Percentiles rank a stretch among this genome's conserved stretches.
Conservation (phyloP, 495 filamentous ascomycete genomes). For the Annulohypoxylon moriforme region DNA sequence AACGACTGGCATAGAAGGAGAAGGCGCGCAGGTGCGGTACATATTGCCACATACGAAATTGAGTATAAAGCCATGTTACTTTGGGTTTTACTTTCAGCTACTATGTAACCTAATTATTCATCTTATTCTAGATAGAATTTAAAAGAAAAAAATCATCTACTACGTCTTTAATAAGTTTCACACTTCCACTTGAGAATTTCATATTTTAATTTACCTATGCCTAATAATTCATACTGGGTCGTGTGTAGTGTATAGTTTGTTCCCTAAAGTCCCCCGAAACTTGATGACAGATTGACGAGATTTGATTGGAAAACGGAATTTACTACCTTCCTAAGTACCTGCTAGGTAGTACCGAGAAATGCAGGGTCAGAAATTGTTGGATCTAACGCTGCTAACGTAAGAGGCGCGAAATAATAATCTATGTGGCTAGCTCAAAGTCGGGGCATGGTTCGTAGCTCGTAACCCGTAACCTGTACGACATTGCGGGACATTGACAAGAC, state of each 20-base stretch:
- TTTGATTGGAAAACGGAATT: conserved; percentile 35
- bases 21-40: neutral
- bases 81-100: neutral
- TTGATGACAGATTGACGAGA: conserved; percentile 42
- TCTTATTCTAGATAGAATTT: too few relatives aligned
- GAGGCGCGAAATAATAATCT: neutral
- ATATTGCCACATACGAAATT: neutral
- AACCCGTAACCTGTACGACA: neutral
- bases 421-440: neutral
- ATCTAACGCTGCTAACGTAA: conserved; percentile 9
- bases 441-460: neutral
- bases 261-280: neutral
- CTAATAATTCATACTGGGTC: neutral
- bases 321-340: too few relatives aligned
- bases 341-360: conserved; percentile 6
- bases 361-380: conserved; percentile 18
- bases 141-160: too few relatives aligned
- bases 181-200: neutral
- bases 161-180: too few relatives aligned
- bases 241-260: too few relatives aligned
- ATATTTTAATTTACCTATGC: neutral
- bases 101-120: too few relatives aligned
- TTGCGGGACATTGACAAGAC: too few relatives aligned
- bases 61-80: neutral
- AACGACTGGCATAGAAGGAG: neutral